Percentiles rank a stretch among this genome's conserved stretches.
These are phyloP conservation scores for Yamadazyma diddensiae DNA, from an alignment of 1,139 yeast genomes.

Conservation along the genomic window DNA sequence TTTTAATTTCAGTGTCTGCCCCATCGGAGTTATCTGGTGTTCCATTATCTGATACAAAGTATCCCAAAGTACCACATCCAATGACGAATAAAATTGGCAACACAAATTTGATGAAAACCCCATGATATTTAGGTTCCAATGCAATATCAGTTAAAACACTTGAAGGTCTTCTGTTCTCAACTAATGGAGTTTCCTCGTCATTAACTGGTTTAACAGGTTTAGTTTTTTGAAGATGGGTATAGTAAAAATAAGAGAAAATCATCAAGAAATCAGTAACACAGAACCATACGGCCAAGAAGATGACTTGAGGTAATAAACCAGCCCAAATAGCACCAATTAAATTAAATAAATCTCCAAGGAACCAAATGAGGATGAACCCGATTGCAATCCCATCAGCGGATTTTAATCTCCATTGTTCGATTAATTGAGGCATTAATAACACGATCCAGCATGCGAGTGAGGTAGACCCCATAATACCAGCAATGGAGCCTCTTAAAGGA, in stretches of 20 bases:
- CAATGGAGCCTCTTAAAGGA: conserved; percentile 37
- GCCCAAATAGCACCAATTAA: conserved; percentile 73
- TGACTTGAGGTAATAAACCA: conserved; percentile 63
- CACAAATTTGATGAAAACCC: conserved; percentile 49
- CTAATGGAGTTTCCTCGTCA: conserved; percentile 16
- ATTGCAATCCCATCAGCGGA: conserved; percentile 79
- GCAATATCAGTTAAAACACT: conserved; percentile 46
- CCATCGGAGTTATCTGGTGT: conserved; percentile 10
- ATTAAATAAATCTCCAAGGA: conserved; percentile 69
- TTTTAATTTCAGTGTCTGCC: conserved; percentile 19
- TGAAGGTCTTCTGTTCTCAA: conserved; percentile 37
- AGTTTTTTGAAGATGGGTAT: conserved; percentile 41
- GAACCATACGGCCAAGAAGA: conserved; percentile 71
- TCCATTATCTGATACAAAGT: conserved; percentile 42
- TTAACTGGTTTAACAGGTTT: conserved; percentile 15
- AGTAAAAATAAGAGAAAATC: conserved; percentile 60
- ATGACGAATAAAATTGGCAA: conserved; percentile 65
- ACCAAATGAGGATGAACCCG: conserved; percentile 69
- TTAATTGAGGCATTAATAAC: conserved; percentile 71
- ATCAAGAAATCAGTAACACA: conserved; percentile 66
- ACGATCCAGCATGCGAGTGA: conserved; percentile 80
- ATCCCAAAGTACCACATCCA: conserved; percentile 66
- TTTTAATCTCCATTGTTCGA: conserved; percentile 78
- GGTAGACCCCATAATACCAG: conserved; percentile 68
- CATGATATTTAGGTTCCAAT: conserved; percentile 39